Conservation (phyloP, 177 flowering plant species). For the Tripterygium wilfordii region DNA sequence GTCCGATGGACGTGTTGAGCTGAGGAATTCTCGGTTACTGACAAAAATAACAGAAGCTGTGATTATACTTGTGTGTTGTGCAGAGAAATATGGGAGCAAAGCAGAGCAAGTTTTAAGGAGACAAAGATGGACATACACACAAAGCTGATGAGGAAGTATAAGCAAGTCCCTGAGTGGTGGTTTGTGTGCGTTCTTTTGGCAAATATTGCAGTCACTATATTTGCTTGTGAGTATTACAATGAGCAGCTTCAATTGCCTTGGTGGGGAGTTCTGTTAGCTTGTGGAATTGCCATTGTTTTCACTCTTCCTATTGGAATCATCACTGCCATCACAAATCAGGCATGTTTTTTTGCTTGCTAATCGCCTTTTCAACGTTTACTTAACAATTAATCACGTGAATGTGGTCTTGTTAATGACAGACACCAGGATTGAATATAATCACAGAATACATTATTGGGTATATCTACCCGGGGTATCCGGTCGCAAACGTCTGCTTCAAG, state of each 20-base stretch:
- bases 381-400: too few species aligned
- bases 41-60: not conserved
- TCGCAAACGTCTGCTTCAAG: constrained; percentile 90
- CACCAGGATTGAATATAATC: constrained; percentile 74
- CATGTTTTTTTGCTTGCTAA: too few species aligned
- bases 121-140: constrained; percentile 71
- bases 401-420: constrained; percentile 28
- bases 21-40: too few species aligned
- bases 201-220: constrained; percentile 49
- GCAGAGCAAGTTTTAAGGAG: constrained; percentile 51
- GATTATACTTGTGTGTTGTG: constrained; percentile 1
- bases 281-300: constrained; percentile 60
- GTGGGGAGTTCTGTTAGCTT: constrained; percentile 86
- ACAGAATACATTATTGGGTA: constrained; percentile 84
- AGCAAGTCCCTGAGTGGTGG: constrained; percentile 84
- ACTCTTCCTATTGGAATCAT: constrained; percentile 85
- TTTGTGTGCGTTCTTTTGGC: constrained; percentile 47
- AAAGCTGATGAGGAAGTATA: constrained; percentile 65
- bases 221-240: constrained; percentile 60
- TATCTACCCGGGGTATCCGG: constrained; percentile 76
- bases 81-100: constrained; percentile 76
- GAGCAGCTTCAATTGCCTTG: constrained; percentile 80
- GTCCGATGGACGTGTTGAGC: not conserved
- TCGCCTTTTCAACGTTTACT: too few species aligned
- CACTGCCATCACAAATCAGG: constrained; percentile 83